phyloP scores from a whole-genome alignment of 768 basidiomycete species.

The Floccularia luteovirens region DNA sequence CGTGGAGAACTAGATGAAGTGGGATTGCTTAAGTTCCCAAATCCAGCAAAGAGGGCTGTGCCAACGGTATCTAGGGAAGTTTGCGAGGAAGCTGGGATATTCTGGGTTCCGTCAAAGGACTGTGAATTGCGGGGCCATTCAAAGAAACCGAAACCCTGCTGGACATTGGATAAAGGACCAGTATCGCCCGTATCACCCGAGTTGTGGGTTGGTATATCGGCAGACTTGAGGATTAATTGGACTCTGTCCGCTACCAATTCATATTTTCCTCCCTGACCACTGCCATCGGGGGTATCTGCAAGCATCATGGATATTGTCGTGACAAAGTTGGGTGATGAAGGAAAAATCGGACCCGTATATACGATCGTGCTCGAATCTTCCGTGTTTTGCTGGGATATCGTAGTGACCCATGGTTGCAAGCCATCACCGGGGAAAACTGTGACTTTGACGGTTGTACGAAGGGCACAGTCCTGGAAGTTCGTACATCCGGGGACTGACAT shows the following conservation, averaged over 20 bases:
- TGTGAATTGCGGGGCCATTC: slow-evolving; percentile 66
- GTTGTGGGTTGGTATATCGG: too few relatives aligned
- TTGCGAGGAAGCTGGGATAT: slow-evolving; percentile 60
- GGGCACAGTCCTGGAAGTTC: slow-evolving; percentile 69
- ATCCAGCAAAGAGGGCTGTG: slow-evolving; percentile 48
- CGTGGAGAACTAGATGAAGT: slow-evolving; percentile 25
- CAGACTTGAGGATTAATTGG: slow-evolving; percentile 68
- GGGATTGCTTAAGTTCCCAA: slow-evolving; percentile 39
- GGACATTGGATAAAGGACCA: slow-evolving; percentile 22
- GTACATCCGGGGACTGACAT: slow-evolving; percentile 84
- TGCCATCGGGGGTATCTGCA: slow-evolving; percentile 54
- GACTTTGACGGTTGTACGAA: slow-evolving; percentile 76
- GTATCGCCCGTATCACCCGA: slow-evolving; percentile 26
- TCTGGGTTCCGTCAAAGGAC: slow-evolving; percentile 48
- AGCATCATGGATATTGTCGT: slow-evolving; percentile 73
- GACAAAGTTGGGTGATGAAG: slow-evolving; percentile 62
- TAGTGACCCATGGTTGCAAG: slow-evolving; percentile 57
- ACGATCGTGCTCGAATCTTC: slow-evolving; percentile 54
- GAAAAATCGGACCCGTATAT: slow-evolving; percentile 81
- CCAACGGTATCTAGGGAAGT: slow-evolving; percentile 62
- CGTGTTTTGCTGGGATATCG: slow-evolving; percentile 64
- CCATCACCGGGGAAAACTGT: slow-evolving; percentile 75
- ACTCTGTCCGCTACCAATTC: slow-evolving; percentile 82
- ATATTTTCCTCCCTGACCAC: slow-evolving; percentile 60
- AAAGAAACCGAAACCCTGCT: slow-evolving; percentile 73